Evolutionary conservation across 768 basidiomycete genomes (phyloP).

Genomic region (Hypholoma fasciculare): DNA sequence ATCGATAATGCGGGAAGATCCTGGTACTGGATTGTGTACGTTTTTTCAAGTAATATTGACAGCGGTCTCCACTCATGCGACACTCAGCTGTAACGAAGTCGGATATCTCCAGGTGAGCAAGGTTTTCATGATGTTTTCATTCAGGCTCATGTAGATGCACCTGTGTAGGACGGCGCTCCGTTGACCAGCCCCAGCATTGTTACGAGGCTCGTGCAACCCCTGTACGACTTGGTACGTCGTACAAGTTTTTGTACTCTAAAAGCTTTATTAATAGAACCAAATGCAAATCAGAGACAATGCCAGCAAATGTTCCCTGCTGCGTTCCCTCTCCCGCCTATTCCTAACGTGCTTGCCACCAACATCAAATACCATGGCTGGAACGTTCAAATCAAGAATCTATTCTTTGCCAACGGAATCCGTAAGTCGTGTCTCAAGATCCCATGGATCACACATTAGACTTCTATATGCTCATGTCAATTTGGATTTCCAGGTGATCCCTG

Average conservation of each 20-base stretch:
- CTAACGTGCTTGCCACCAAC: slow-evolving; percentile 46
- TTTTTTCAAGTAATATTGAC: neutral
- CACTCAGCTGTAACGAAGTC: slow-evolving; percentile 65
- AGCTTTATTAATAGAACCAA: neutral
- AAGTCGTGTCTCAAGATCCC: slow-evolving; percentile 24
- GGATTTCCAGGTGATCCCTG: slow-evolving; percentile 62
- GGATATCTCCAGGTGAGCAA: slow-evolving; percentile 51
- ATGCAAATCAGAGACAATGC: slow-evolving; percentile 57
- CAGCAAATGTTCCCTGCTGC: slow-evolving; percentile 63
- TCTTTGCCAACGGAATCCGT: slow-evolving; percentile 74
- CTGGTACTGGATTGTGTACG: slow-evolving; percentile 73
- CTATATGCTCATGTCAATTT: neutral
- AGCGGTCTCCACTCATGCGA: neutral
- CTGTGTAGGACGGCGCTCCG: slow-evolving; percentile 42
- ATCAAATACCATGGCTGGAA: slow-evolving; percentile 61
- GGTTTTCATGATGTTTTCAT: neutral
- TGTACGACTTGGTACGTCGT: slow-evolving; percentile 50
- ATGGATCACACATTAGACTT: neutral
- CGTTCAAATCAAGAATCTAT: slow-evolving; percentile 53
- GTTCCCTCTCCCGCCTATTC: slow-evolving; percentile 47
- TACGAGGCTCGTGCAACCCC: slow-evolving; percentile 52
- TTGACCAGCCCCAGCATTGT: slow-evolving; percentile 43
- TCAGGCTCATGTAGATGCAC: neutral
- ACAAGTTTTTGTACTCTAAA: neutral
- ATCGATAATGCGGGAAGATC: slow-evolving; percentile 60